phyloP scores from a whole-genome alignment of 768 basidiomycete genomes.

The Jaapia argillacea region DNA sequence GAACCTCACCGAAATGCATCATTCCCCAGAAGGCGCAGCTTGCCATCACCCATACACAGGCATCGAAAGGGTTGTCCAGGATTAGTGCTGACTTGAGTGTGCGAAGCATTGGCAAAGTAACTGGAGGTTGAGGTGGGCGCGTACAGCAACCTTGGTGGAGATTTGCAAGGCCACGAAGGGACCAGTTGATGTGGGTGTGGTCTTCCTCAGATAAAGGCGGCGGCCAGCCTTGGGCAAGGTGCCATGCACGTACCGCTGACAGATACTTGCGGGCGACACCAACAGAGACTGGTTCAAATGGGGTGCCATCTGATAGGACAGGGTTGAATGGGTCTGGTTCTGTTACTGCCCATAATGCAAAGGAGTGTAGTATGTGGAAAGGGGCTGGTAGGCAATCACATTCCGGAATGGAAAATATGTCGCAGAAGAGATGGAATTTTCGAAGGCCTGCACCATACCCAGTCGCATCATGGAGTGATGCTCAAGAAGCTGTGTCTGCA shows the following conservation, averaged over 20 bases:
- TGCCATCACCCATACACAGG: slow-evolving; percentile 27
- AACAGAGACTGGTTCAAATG: slow-evolving; percentile 22
- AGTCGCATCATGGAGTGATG: slow-evolving; percentile 12
- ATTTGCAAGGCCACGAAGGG: slow-evolving; percentile 19
- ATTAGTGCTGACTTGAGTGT: slow-evolving; percentile 13
- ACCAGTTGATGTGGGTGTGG: slow-evolving; percentile 15
- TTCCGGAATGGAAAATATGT: slow-evolving; percentile 22
- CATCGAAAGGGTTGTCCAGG: slow-evolving; percentile 24
- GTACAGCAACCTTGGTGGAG: slow-evolving; percentile 8
- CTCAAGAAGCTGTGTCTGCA: slow-evolving; percentile 9
- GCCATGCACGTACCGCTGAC: slow-evolving; percentile 26
- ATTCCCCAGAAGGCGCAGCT: slow-evolving; percentile 29
- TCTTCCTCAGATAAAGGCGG: slow-evolving; percentile 16
- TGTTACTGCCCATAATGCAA: slow-evolving; percentile 24
- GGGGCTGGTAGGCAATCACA: slow-evolving; percentile 15
- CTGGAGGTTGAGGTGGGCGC: slow-evolving; percentile 19
- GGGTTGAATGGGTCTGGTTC: slow-evolving; percentile 15
- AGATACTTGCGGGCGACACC: slow-evolving; percentile 22
- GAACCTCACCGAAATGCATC: slow-evolving; percentile 27
- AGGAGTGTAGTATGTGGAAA: slow-evolving; percentile 21
- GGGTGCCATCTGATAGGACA: slow-evolving; percentile 2
- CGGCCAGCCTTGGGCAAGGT: slow-evolving; percentile 28
- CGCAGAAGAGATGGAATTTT: slow-evolving; percentile 22
- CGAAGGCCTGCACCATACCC: slow-evolving; percentile 16
- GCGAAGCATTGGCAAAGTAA: slow-evolving; percentile 22